phyloP scores from a whole-genome alignment of 805 yeast genomes.

The Henningerozyma blattae region DNA sequence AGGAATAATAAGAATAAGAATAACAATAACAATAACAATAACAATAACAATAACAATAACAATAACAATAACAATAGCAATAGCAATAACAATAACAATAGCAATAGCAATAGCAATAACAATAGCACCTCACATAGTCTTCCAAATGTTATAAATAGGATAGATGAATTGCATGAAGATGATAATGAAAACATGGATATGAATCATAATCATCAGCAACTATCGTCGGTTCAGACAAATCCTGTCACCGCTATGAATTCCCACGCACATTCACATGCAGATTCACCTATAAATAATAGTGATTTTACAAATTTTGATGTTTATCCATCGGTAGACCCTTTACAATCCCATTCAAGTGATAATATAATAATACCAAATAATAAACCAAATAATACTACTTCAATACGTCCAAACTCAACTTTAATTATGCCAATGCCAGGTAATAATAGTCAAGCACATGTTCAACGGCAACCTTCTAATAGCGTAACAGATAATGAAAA shows the following conservation, averaged over 20 bases:
- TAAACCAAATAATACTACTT: background rate
- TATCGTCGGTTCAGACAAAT: background rate
- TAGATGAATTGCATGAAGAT: no score
- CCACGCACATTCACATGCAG: background rate
- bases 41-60: background rate
- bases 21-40: background rate
- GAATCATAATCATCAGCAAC: background rate
- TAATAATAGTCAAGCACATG: background rate
- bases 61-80: constrained; percentile 4
- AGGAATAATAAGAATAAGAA: background rate
- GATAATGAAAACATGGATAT: constrained; percentile 43
- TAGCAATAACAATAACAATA: constrained; percentile 2
- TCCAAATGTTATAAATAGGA: no score
- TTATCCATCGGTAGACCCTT: background rate
- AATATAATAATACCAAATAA: no score
- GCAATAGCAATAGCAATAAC: constrained; percentile 5
- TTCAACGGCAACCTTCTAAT: background rate
- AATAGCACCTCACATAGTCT: no score
- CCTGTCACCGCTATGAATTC: no score
- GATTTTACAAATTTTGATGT: background rate
- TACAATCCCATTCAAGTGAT: background rate
- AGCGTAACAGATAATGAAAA: constrained; percentile 1
- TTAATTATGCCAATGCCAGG: no score
- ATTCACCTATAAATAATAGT: background rate
- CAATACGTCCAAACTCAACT: no score